Evolutionary conservation across 1,139 yeast genomes (phyloP).

Genomic region (Hansenula sp.): DNA sequence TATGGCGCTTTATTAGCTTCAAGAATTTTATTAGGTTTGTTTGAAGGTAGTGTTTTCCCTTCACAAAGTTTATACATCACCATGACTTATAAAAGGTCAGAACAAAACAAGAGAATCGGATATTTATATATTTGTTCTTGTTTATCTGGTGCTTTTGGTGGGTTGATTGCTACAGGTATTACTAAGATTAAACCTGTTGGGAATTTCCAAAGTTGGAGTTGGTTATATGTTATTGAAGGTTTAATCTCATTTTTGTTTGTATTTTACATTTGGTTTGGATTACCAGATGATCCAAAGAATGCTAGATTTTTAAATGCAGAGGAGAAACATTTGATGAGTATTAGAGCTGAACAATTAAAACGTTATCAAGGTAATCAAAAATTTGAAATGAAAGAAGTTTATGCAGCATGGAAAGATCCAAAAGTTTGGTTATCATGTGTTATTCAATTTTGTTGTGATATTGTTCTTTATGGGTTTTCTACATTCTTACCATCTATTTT

Average conservation of each 20-base stretch:
- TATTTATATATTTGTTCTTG: conserved; percentile 29
- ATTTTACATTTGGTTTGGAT: conserved; percentile 25
- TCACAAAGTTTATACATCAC: conserved; percentile 25
- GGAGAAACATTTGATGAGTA: conserved; percentile 27
- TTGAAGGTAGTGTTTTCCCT: conserved; percentile 44
- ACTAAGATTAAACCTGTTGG: conserved; percentile 27
- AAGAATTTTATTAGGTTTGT: conserved; percentile 43
- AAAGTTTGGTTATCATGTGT: conserved; percentile 14
- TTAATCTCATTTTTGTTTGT: conserved; percentile 28
- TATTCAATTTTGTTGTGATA: conserved; percentile 36
- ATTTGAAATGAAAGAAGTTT: conserved; percentile 28
- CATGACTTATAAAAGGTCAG: conserved; percentile 29
- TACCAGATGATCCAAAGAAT: conserved; percentile 41
- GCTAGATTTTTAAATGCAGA: conserved; percentile 36
- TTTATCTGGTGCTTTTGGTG: conserved; percentile 35
- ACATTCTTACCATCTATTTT: conserved; percentile 36
- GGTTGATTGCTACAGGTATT: conserved; percentile 37
- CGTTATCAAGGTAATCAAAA: conserved; percentile 26
- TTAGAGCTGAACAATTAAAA: conserved; percentile 26
- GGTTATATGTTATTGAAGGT: conserved; percentile 37
- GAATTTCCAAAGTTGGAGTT: conserved; percentile 33
- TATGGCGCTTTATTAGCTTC: conserved; percentile 29
- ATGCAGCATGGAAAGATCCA: conserved; percentile 22
- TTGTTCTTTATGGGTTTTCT: conserved; percentile 34
- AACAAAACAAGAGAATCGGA: conserved; percentile 34